These are phyloP conservation scores for Oryza rufipogon DNA, from an alignment of 176 grass and related monocot genomes.

Conservation along the genomic window DNA sequence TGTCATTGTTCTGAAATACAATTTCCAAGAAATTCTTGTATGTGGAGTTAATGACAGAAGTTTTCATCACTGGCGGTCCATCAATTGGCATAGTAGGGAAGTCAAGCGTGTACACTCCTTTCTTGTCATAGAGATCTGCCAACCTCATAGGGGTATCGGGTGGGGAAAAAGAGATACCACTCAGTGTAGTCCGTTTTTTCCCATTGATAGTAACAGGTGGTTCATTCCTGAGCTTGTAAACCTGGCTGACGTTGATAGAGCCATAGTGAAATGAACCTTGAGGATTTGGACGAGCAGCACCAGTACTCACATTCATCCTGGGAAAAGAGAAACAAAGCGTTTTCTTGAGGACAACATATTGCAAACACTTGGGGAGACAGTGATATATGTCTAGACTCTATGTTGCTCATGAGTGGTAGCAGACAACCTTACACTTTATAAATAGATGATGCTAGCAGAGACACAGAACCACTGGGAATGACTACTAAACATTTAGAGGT, in stretches of 20 bases:
- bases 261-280: slow-evolving; percentile 98
- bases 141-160: slow-evolving; percentile 81
- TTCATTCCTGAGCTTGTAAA: slow-evolving; percentile 77
- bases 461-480: background rate
- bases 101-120: slow-evolving; percentile 73
- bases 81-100: slow-evolving; percentile 77
- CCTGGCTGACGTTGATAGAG: slow-evolving; percentile 81
- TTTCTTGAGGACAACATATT: too few species aligned
- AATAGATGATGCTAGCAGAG: slow-evolving; percentile 4
- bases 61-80: slow-evolving; percentile 46
- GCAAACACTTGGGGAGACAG: too few species aligned
- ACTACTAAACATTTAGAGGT: background rate
- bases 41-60: slow-evolving; percentile 79
- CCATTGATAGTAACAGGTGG: slow-evolving; percentile 68
- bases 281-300: slow-evolving; percentile 94
- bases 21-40: slow-evolving; percentile 95
- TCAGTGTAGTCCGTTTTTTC: slow-evolving; percentile 73
- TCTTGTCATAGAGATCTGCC: slow-evolving; percentile 70
- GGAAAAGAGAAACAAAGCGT: background rate
- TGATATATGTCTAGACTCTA: too few species aligned
- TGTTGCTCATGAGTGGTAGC: too few species aligned
- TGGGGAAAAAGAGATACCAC: slow-evolving; percentile 73
- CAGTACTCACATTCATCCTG: slow-evolving; percentile 84
- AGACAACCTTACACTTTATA: too few species aligned
- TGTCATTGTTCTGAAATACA: slow-evolving; percentile 96